Evolutionary conservation across 2,329 filamentous ascomycete genomes (phyloP).

Genomic region (Pseudonectria foliicola): DNA sequence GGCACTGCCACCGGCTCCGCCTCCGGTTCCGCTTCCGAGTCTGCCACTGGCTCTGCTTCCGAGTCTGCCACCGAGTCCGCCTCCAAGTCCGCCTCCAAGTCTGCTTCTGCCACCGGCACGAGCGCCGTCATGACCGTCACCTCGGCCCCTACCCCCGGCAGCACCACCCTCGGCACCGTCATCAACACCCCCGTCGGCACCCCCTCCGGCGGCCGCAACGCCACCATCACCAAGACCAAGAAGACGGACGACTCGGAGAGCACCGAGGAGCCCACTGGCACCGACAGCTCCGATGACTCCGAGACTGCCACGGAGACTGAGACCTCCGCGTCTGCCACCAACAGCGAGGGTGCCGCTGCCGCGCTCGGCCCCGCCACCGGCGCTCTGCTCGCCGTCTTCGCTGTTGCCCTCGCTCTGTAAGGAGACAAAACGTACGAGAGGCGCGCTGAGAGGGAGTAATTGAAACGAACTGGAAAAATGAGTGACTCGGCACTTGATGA

Average conservation of each 20-base stretch:
- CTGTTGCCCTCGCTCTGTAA: slow-evolving; percentile 28
- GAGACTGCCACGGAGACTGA: slow-evolving; percentile 3
- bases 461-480: slow-evolving; percentile 1
- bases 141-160: slow-evolving; percentile 1
- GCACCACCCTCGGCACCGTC: slow-evolving; percentile 1
- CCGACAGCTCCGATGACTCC: not conserved
- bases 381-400: slow-evolving; percentile 24
- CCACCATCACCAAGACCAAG: slow-evolving; percentile 9
- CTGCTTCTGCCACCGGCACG: not conserved
- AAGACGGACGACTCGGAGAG: not conserved
- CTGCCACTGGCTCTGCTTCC: slow-evolving; percentile 3
- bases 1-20: slow-evolving; percentile 9
- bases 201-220: slow-evolving; percentile 7
- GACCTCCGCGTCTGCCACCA: not conserved
- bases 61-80: slow-evolving; percentile 3
- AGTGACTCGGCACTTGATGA: not conserved
- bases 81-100: slow-evolving; percentile 1
- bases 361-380: slow-evolving; percentile 20
- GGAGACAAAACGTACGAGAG: not conserved
- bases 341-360: slow-evolving; percentile 10
- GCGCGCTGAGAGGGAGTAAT: not conserved
- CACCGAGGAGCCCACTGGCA: not conserved
- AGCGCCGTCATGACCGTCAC: not conserved
- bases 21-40: too few relatives aligned
- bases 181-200: not conserved